A percentile compares a stretch with the other conserved stretches of the same genome.
These are phyloP conservation scores for Pichia ethanolica DNA, from an alignment of 805 yeast species.

Conservation along the genomic window DNA sequence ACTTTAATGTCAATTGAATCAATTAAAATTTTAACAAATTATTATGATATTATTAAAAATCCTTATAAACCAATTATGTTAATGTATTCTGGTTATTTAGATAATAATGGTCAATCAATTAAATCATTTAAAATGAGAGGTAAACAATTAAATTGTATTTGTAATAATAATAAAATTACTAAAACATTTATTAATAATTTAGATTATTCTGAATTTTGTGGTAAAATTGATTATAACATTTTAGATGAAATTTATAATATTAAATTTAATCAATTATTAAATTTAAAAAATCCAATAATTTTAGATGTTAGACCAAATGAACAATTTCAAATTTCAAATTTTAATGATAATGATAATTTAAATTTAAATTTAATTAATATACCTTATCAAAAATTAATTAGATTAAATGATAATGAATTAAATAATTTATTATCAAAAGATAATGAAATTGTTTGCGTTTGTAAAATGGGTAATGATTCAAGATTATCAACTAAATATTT, in stretches of 20 bases:
- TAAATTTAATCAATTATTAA: conserved; percentile 30
- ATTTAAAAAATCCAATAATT: conserved; percentile 21
- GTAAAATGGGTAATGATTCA: conserved; percentile 90
- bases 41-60: conserved; percentile 40
- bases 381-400: conserved; percentile 47
- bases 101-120: conserved; percentile 44
- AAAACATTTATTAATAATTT: conserved; percentile 37
- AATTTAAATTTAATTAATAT: conserved; percentile 34
- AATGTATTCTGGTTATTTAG: conserved; percentile 55
- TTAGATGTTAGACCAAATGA: conserved; percentile 78
- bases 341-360: conserved; percentile 38
- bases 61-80: conserved; percentile 63
- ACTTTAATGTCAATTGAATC: conserved; percentile 83
- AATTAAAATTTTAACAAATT: conserved; percentile 59
- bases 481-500: conserved; percentile 61
- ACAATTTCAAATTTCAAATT: conserved; percentile 61
- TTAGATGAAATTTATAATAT: conserved; percentile 41
- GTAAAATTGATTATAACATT: conserved; percentile 41
- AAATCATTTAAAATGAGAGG: conserved; percentile 77
- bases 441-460: conserved; percentile 47
- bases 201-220: conserved; percentile 74
- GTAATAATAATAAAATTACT: conserved; percentile 54
- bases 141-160: conserved; percentile 58
- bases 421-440: conserved; percentile 7
- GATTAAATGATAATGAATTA: conserved; percentile 17